Percentiles rank a stretch among this genome's conserved stretches.
Conservation (phyloP, 1,284 basidiomycete species). For the Marasmius tenuissimus region DNA sequence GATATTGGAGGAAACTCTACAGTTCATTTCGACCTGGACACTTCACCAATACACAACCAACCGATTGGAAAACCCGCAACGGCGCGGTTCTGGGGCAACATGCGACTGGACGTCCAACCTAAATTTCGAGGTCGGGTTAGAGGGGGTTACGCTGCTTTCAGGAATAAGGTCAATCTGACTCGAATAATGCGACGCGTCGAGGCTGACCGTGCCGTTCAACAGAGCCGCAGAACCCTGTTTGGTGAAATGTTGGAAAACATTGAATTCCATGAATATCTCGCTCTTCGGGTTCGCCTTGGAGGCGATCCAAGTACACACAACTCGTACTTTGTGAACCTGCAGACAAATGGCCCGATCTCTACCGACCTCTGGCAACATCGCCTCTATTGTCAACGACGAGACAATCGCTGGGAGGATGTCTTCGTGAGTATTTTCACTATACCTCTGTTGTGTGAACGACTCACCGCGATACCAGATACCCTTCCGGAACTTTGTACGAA, state of each 20-base stretch:
- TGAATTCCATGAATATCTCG: conserved; percentile 75
- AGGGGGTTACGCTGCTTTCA: conserved; percentile 83
- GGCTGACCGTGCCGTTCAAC: background rate
- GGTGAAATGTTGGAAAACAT: conserved; percentile 83
- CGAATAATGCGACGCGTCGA: background rate
- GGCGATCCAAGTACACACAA: conserved; percentile 71
- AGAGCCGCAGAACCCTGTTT: conserved; percentile 47
- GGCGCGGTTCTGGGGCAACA: conserved; percentile 74
- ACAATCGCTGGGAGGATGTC: conserved; percentile 83
- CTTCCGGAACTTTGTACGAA: conserved; percentile 79
- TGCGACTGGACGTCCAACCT: conserved; percentile 64
- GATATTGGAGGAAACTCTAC: conserved; percentile 88
- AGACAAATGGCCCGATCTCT: conserved; percentile 77
- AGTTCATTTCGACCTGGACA: conserved; percentile 64
- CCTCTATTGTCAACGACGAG: conserved; percentile 70
- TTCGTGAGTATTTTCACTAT: conserved; percentile 53
- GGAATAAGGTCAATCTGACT: conserved; percentile 59
- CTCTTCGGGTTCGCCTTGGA: conserved; percentile 70
- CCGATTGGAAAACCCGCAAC: conserved; percentile 44
- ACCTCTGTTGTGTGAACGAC: background rate
- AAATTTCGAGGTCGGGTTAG: conserved; percentile 62
- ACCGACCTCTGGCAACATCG: conserved; percentile 90
- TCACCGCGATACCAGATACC: conserved; percentile 58
- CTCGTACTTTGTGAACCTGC: conserved; percentile 87
- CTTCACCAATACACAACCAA: conserved; percentile 38